Evolutionary conservation across 2,329 filamentous ascomycete genomes (phyloP).

Genomic region (Trichoderma afroharzianum): DNA sequence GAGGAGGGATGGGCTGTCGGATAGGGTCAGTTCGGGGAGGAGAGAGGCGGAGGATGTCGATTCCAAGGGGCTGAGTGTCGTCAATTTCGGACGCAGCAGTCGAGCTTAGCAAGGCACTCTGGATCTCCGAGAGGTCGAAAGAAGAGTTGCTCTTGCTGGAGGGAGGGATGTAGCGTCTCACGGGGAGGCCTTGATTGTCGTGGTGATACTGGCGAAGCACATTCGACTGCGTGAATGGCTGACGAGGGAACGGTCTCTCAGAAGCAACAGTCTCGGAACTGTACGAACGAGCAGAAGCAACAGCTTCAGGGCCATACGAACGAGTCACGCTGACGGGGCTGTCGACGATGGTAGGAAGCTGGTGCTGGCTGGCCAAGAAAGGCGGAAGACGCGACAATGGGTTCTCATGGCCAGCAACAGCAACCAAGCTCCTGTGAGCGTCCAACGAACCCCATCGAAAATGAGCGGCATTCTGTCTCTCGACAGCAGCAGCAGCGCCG

Average conservation of each 20-base stretch:
- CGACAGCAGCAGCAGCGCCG: neutral
- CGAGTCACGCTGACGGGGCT: neutral
- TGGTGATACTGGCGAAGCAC: neutral
- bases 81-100: neutral
- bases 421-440: neutral
- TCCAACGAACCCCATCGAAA: conserved; percentile 7
- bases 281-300: neutral
- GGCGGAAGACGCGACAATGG: neutral
- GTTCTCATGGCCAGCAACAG: neutral
- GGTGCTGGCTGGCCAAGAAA: neutral
- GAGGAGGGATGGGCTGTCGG: neutral
- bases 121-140: neutral
- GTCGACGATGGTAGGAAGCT: neutral
- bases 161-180: neutral
- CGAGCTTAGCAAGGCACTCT: neutral
- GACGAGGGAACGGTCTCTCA: neutral
- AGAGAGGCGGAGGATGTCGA: conserved; percentile 6
- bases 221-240: neutral
- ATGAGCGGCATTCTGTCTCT: neutral
- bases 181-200: neutral
- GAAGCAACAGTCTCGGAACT: neutral
- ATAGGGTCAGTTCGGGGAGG: neutral
- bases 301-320: neutral
- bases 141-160: neutral
- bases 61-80: conserved; percentile 3